Evolutionary conservation across 306 rosid genomes (phyloP), one percentile per base, ranked within the genome.

Genomic region (Albizia julibrissin): DNA sequence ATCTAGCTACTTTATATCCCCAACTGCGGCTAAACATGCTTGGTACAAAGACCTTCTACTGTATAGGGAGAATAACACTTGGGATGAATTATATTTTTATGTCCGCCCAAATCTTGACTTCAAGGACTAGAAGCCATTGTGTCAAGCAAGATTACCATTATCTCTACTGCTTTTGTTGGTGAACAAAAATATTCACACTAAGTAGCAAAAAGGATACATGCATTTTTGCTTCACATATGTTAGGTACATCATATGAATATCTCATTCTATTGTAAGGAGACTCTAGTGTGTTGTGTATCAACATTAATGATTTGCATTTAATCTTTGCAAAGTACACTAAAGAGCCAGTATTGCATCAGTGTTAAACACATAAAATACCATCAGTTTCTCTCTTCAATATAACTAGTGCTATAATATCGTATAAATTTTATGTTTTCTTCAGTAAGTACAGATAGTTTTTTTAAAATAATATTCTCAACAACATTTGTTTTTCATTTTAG

Each of bases 301-400:
- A n/a, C 62, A 72, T 77, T 86, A 89, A 80, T 80, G 73, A 80
- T 81, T 72, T 65, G 58, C 92, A 79, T 86, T 84, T 86, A 87
- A 78, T 52, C 62, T 79, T 29, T 21, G 74, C 85, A 88, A 87
- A 83, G 88, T 84, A 87, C 82, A 47, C 18, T 18, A 31, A 15
- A 46, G 21, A 26, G 70, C 44, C 77, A 76, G 69, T 49, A 44
- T 79, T 69, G 66, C 74, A 24, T 69, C 78, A 15, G 47, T 76
- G 71, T 76, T 33, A 54, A 54, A 54, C 62, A 54, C 62, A 54
- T 19, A 54, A 54, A 54, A 19, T 54, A 54, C 11, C 26, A 21
- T 26, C 50, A 46, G 16, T 46, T 46, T 46, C 50, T 13, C 46
- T 43, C 46, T 43, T 43, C 46, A 43, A 43, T 43, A 10, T 43